Evolutionary conservation across 73 alveolate species (phyloP), one percentile per base, ranked within the genome.

Genomic region (Paramecium primaurelia): DNA sequence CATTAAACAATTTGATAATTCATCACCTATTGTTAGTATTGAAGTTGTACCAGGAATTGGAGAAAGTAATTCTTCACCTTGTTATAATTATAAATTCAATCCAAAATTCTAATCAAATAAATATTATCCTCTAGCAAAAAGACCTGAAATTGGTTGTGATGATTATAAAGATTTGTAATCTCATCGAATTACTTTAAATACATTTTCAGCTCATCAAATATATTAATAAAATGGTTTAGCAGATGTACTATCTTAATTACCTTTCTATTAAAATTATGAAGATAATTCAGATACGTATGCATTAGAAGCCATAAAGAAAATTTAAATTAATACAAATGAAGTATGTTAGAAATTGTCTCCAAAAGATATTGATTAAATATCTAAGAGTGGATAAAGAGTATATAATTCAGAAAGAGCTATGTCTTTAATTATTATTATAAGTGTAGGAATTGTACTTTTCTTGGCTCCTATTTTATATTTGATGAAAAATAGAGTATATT

Each of bases 141-240:
- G 47, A 73, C 87, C 87, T 14, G 87, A 34, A 73, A 38, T 37
- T 16, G 87, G 87, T 20, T 73, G 87, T 73, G 87, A 73, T 36
- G 32, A 32, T 14, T 73, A 14, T 40, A 36, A 73, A 73, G 87
- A 73, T 36, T 37, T 73, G 11, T 22, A 73, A 40, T 16, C 40
- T 3, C 36, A 73, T 73, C 7, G 60, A 16, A 30, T 40, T 14
- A 40, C 58, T 37, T 38, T 73, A 18, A 40, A 73, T 73, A 73
- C 40, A 16, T 34, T 37, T 34, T 20, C 58, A 14, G 87, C 59
- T 14, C 58, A 73, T 34, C 18, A 34, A 37, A 40, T 16, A 1
- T 40, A 37, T 16, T 44, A 73, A 37, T 73, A 73, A 73, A 73
- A 73, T 73, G 87, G 26, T 40, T 73, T 73, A 20, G 5, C 58